Evolutionary conservation across 2,329 filamentous ascomycete species (phyloP), one percentile per base, ranked within the genome.

Genomic region (Neobulgaria alba): DNA sequence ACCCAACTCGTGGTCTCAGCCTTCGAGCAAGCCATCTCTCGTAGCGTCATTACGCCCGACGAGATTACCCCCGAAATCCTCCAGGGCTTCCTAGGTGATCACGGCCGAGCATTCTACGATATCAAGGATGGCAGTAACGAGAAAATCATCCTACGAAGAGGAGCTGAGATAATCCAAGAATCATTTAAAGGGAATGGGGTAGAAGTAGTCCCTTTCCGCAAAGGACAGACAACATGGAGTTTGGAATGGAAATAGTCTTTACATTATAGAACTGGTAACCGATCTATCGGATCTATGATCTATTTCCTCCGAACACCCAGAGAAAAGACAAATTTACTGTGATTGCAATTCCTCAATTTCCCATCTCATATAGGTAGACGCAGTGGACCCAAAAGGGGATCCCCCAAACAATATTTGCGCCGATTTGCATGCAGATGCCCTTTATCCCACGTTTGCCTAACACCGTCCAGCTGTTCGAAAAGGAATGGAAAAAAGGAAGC

Each of bases 1-100:
- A 68, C 78, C 2, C 77, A 77, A 40, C 69, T 79, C 35, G 79
- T 86, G 34, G 63, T 87, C 17, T 66, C 72, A 50, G 72, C 73
- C 12, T 63, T 87, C 30, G 74, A 83, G 60, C 72, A 76, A 51
- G 82, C 71, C 3, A 65, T 82, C 3, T 65, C 67, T 46, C 65
- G 69, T 9, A 72, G 70, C 2, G 67, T 72, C 26, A 67, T 79
- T 33, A 56, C 57, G 5, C 68, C 71, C 41, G 61, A 58, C 0
- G 67, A 73, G n/a, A 62, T 79, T 7, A 75, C 73, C 4, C 65
- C 71, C 46, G 72, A 75, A 47, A 64, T 64, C 38, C 62, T 80
- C 1, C 67, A 67, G 42, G 66, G 65, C 2, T 80, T 80, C 59
- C 58, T 79, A 20, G 69, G 72, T 54, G 54, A 57, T 2, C 68